These are phyloP conservation scores for Talaromyces adpressus DNA, from an alignment of 495 filamentous ascomycete genomes.

Conservation along the genomic window DNA sequence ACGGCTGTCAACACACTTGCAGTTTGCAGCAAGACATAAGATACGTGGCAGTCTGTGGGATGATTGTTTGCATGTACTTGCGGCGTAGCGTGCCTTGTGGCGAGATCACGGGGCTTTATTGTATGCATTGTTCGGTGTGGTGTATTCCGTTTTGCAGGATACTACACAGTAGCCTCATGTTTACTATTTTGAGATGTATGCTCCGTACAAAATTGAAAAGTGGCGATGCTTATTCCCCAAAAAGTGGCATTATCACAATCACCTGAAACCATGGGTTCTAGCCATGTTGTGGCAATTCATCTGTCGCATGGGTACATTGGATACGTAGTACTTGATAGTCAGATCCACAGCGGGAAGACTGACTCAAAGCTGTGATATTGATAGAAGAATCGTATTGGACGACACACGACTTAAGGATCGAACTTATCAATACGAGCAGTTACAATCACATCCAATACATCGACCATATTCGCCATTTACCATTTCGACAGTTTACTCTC, in stretches of 20 bases:
- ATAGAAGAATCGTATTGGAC: not conserved
- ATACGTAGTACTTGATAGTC: not conserved
- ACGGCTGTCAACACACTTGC: not conserved
- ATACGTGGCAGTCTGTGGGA: conserved; percentile 3
- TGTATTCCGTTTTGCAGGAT: not conserved
- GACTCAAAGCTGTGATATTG: not conserved
- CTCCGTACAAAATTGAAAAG: not conserved
- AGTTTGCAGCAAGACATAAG: conserved; percentile 1
- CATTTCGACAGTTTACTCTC: not conserved
- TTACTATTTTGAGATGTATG: not conserved
- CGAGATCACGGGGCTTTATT: conserved; percentile 1
- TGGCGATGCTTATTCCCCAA: not conserved
- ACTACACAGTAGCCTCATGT: not conserved
- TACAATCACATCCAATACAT: not conserved
- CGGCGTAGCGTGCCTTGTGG: conserved; percentile 1
- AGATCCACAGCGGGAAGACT: not conserved
- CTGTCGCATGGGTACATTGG: no score
- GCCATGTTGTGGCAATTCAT: not conserved
- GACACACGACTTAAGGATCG: not conserved
- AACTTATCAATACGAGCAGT: not conserved
- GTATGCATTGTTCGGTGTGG: not conserved
- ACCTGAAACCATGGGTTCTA: not conserved
- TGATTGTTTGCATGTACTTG: not conserved
- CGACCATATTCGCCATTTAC: not conserved
- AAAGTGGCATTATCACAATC: not conserved